A percentile compares a stretch with the other conserved stretches of the same genome.
Conservation (phyloP, 345 rosid genomes). For the Isatis tinctoria region DNA sequence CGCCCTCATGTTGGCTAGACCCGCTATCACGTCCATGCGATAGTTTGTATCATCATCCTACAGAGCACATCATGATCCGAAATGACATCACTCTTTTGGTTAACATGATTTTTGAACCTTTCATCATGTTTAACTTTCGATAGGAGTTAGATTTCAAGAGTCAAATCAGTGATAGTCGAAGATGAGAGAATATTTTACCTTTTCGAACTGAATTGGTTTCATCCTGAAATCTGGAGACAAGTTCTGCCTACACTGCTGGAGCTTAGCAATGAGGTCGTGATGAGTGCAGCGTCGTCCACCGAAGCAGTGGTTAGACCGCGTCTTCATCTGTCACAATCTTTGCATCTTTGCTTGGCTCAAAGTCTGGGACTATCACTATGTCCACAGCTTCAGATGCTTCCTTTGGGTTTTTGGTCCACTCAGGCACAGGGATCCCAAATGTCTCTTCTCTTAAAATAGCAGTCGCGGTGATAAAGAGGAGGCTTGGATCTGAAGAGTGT, state of each 20-base stretch:
- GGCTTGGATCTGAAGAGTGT: no score
- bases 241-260: no score
- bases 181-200: conserved; percentile 37
- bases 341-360: conserved; percentile 55
- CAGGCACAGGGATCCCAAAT: conserved; percentile 75
- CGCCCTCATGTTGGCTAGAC: no score
- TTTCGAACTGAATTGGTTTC: conserved; percentile 72
- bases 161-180: neutral
- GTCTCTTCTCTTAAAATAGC: no score
- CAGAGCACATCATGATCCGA: neutral
- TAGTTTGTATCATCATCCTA: conserved; percentile 78
- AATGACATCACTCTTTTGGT: neutral
- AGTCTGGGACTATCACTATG: conserved; percentile 61
- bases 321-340: conserved; percentile 69
- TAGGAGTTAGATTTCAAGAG: neutral
- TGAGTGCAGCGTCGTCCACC: conserved; percentile 51
- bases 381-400: conserved; percentile 52
- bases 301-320: conserved; percentile 44
- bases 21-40: conserved; percentile 73
- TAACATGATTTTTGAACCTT: neutral
- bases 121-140: neutral
- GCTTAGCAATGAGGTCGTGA: conserved; percentile 43
- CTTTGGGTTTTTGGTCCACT: conserved; percentile 57
- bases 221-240: conserved; percentile 55
- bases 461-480: no score